Base-by-base conservation (phyloP, 257 asterid species). In the Salvia miltiorrhiza region DNA sequence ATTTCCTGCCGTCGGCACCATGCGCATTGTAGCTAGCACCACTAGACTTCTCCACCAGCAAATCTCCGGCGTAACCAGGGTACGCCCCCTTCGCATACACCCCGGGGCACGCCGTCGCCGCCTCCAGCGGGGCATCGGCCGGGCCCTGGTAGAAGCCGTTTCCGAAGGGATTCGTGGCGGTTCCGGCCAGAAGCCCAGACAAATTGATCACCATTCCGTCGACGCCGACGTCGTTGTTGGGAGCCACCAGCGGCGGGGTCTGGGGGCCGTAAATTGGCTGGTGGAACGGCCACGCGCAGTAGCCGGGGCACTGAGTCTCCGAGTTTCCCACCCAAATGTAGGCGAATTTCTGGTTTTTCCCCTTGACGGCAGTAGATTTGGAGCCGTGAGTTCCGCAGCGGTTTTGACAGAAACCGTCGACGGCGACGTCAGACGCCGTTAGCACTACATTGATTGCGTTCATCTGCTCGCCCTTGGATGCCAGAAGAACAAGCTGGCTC, bases 251-350 rank as follows among this genome's bases (percentile, higher is more conserved):
- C 0, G 97, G 84, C 58, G 88, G 83, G 83, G 47, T 80, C 62
- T 88, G 95, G 1, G 97, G 97, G 57, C 97, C 97, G 76, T 90
- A 90, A 7, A 63, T 60, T 39, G 97, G 97, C 77, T 85, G 95
- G 69, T 88, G 90, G 76, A 85, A 88, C 7, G 95, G 95, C 95
- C 95, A 88, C 0, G 92, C 90, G 5, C 92, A 86, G 71, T 75
- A 80, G 0, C 95, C 95, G 0, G 95, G 73, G 61, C 95, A 88
- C 28, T 77, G 88, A 0, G 78, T 77, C n/a, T 82, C 90, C 0
- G 95, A 76, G 70, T 88, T 85, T 1, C 95, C 95, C 0, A 88
- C 92, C 95, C 95, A 88, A 19, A 88, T 77, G 79, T 85, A 88
- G 6, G 92, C 95, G 58, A 88, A 88, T 48, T 75, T 80, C 65